These are phyloP conservation scores for Rubus idaeus DNA, from an alignment of 306 rosid genomes.

Conservation along the genomic window DNA sequence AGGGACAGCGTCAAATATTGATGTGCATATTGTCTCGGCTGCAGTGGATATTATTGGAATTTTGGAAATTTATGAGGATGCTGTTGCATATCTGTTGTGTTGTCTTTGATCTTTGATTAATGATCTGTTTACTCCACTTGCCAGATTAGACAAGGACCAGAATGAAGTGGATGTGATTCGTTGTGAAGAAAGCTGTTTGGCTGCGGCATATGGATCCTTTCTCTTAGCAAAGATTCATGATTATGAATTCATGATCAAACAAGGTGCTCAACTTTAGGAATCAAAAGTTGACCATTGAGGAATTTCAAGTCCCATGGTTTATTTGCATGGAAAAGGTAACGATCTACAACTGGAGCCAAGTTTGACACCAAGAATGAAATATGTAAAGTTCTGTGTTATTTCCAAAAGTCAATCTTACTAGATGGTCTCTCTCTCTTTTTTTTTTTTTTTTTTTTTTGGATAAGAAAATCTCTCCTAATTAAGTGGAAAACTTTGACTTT, in stretches of 20 bases:
- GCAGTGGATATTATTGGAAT: not conserved
- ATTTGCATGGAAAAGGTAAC: not conserved
- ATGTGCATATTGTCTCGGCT: conserved; percentile 19
- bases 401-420: too few species aligned
- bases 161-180: not conserved
- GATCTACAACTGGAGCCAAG: too few species aligned
- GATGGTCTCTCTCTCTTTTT: too few species aligned
- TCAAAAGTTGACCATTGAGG: not conserved
- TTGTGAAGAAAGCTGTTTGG: conserved; percentile 1
- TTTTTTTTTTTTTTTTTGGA: too few species aligned
- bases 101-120: conserved; percentile 23
- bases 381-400: too few species aligned
- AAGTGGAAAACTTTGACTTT: too few species aligned
- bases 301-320: not conserved
- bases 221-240: not conserved
- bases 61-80: not conserved
- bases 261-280: not conserved
- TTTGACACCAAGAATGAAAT: too few species aligned
- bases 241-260: not conserved
- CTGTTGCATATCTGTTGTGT: not conserved
- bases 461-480: too few species aligned
- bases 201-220: not conserved
- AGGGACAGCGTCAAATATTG: too few species aligned
- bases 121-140: conserved; percentile 7
- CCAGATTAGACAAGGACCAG: not conserved